A percentile compares a stretch with the other conserved stretches of the same genome.
Evolutionary conservation across 805 yeast genomes (phyloP).

Genomic region (Myxozyma sirexii): DNA sequence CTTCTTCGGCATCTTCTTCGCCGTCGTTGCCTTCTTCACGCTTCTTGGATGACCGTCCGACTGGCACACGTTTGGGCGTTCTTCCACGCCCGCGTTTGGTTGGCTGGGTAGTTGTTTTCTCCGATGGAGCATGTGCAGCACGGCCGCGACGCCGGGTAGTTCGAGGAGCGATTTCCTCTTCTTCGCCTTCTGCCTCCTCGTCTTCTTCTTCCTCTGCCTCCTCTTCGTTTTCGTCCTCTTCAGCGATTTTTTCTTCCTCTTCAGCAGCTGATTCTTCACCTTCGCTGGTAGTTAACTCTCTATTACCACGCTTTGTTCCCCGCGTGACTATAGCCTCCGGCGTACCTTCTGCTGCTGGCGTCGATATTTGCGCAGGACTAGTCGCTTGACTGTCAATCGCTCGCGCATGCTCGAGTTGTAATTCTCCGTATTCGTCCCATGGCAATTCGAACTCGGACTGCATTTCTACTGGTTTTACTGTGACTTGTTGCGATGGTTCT

Average conservation of each 20-base stretch:
- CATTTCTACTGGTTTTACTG: constrained; percentile 7
- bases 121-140: not conserved
- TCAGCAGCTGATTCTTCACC: constrained; percentile 11
- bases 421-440: constrained; percentile 51
- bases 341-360: constrained; percentile 7
- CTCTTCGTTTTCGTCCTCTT: constrained; percentile 20
- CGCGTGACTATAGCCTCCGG: not conserved
- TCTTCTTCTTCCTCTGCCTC: not conserved
- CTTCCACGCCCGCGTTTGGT: constrained; percentile 14
- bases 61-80: constrained; percentile 2
- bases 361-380: constrained; percentile 32
- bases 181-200: constrained; percentile 27
- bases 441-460: constrained; percentile 46
- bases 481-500: not conserved
- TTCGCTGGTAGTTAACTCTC: constrained; percentile 11
- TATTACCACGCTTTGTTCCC: constrained; percentile 18
- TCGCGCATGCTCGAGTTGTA: constrained; percentile 48
- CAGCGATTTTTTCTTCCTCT: constrained; percentile 14
- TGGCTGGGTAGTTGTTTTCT: not conserved
- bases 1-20: constrained; percentile 6
- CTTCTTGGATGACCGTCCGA: constrained; percentile 4
- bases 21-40: constrained; percentile 4
- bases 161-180: constrained; percentile 25
- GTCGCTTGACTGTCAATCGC: constrained; percentile 34
- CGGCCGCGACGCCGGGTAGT: constrained; percentile 15